Conservation (phyloP, 805 yeast genomes). For the Yamadazyma phyllophila region DNA sequence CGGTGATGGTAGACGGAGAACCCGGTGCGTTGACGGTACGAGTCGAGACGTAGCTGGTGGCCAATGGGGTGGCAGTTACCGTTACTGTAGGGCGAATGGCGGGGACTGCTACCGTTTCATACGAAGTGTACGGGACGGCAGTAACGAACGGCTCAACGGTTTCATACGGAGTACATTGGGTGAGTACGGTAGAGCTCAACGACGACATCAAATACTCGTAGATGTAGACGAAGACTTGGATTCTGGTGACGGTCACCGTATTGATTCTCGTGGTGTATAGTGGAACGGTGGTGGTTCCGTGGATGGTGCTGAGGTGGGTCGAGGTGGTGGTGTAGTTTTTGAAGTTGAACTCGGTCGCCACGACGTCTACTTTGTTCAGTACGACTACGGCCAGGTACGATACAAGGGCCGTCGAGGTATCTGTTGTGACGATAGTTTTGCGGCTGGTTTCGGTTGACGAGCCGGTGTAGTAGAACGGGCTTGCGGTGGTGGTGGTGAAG, state of each 20-base stretch:
- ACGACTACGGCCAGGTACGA: not conserved
- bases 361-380: not conserved
- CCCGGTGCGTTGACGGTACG: no score
- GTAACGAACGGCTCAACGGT: not conserved
- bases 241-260: not conserved
- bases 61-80: not conserved
- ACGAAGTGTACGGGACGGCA: not conserved
- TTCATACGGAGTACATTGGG: not conserved
- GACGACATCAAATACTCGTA: not conserved
- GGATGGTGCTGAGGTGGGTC: not conserved
- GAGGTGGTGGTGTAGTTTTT: conserved; percentile 4
- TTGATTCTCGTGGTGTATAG: conserved; percentile 1
- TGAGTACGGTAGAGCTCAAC: not conserved
- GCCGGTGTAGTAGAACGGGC: not conserved
- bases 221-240: not conserved
- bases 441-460: conserved; percentile 6
- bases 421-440: conserved; percentile 4
- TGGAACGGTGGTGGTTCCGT: not conserved
- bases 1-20: not conserved
- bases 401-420: conserved; percentile 1
- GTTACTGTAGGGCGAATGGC: not conserved
- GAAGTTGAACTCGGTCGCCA: conserved; percentile 5
- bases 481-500: conserved; percentile 3
- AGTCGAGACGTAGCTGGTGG: no score
- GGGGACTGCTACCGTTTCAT: not conserved